These are phyloP conservation scores for Colletotrichum phormii DNA, from an alignment of 2,329 filamentous ascomycete species.

Conservation along the genomic window DNA sequence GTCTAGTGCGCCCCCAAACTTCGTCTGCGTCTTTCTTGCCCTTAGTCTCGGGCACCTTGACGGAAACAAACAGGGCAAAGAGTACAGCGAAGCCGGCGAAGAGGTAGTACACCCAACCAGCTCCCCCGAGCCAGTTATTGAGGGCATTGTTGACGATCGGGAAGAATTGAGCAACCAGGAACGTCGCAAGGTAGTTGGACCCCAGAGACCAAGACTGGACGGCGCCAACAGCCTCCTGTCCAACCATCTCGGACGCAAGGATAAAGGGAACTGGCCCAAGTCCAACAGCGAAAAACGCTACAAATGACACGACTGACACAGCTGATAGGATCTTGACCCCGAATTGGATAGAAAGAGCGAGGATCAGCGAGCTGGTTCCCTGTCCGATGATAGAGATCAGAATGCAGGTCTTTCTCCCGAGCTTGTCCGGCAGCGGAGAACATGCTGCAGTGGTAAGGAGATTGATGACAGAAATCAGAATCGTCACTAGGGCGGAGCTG, in stretches of 20 bases:
- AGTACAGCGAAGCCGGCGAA: slow-evolving; percentile 81
- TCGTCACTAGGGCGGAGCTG: slow-evolving; percentile 85
- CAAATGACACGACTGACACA: slow-evolving; percentile 84
- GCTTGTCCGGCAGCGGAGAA: slow-evolving; percentile 85
- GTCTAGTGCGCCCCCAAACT: slow-evolving; percentile 82
- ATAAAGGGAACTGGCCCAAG: slow-evolving; percentile 96
- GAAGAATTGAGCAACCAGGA: slow-evolving; percentile 94
- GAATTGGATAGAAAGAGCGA: slow-evolving; percentile 84
- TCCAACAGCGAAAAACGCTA: slow-evolving; percentile 89
- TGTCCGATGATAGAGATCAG: slow-evolving; percentile 87
- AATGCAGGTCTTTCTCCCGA: slow-evolving; percentile 89
- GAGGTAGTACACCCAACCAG: slow-evolving; percentile 91
- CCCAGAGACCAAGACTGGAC: slow-evolving; percentile 90
- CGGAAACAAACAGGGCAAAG: slow-evolving; percentile 78
- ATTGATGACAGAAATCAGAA: slow-evolving; percentile 88
- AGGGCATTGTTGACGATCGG: slow-evolving; percentile 84
- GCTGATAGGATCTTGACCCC: slow-evolving; percentile 81
- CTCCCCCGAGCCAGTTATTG: slow-evolving; percentile 71
- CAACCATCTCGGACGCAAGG: slow-evolving; percentile 89
- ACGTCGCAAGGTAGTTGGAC: slow-evolving; percentile 91
- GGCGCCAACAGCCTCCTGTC: slow-evolving; percentile 89
- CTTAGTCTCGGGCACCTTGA: slow-evolving; percentile 86
- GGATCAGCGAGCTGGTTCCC: slow-evolving; percentile 78
- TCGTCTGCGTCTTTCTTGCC: slow-evolving; percentile 87
- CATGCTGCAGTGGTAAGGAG: slow-evolving; percentile 84